Evolutionary conservation across 2,329 filamentous ascomycete species (phyloP), one percentile per base, ranked within the genome.

Genomic region (Colletotrichum cordylinicola): DNA sequence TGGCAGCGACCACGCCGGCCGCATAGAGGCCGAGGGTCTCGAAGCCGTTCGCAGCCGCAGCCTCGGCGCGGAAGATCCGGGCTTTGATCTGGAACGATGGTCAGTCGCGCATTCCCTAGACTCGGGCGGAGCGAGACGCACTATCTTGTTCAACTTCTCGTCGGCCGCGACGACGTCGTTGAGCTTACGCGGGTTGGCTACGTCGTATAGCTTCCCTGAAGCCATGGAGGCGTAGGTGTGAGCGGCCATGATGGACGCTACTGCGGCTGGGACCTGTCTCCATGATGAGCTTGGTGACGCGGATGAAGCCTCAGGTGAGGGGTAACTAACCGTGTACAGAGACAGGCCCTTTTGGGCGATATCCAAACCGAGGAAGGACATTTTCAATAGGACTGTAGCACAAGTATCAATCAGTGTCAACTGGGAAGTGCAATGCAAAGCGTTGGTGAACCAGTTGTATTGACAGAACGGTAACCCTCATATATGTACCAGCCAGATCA

Each of bases 21-120:
- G 86, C 84, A 79, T 84, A 88, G 77, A 87, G 79, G 64, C 85
- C 86, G 13, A 89, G 76, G 4, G 85, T 86, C 81, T 89, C 87
- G 77, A 87, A 83, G 76, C 82, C 85, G 78, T 89, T 89, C 52
- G 82, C 79, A 8, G 82, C 79, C 7, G 88, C 87, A 27, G 89
- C 88, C 79, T 93, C 88, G 33, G 88, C 86, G 66, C 90, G 88
- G 56, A 91, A 81, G 35, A 89, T 85, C 69, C 87, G 86, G 80
- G 91, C 91, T 80, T 93, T 90, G 31, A 85, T 86, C 81, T 90
- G 77, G 31, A 24, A 21, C 27, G 27, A 16, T 15, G 21, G 66
- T 31, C n/a, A 56, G 55, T 29, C 24, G 21, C 31, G 27, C 62
- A 12, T 39, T 39, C 55, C 21, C 18, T 29, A 35, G n/a, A 8